Base-by-base conservation (phyloP, 441 rosid species). In the Pelargonium citronellum region DNA sequence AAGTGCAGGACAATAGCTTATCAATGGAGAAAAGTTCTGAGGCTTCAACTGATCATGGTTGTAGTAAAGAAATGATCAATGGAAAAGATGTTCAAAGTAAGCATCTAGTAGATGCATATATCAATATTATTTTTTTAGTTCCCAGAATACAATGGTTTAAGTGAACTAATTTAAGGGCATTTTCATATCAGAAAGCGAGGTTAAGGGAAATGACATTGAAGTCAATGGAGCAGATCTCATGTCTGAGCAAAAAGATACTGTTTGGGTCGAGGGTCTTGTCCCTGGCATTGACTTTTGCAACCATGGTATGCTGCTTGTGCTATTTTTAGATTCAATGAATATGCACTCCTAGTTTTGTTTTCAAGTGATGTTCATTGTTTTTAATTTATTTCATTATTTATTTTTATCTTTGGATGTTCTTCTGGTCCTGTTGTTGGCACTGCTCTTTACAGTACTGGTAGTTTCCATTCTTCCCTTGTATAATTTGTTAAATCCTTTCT, bases 211-310 rank as follows among this genome's bases (percentile, higher is more conserved):
- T 58, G 76, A 78, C 69, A 41, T 34, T 57, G 71, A 72, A 70
- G 79, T 73, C 62, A 71, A 57, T 75, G 86, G 77, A 66, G 77
- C 61, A 27, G 27, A 81, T 70, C 73, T 81, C n/a, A 66, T 77
- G 37, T 72, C 87, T 17, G 64, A 17, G 72, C 75, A 79, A 44
- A 81, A 71, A 73, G 96, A 88, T 72, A 87, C 89, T 67, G 75
- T 91, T 69, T 94, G 95, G 95, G 95, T 94, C 53, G 98, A 94
- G 83, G 97, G 98, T 76, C 95, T 94, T 83, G 91, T 94, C 72
- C 98, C 97, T 53, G 96, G 93, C 77, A 94, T 94, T 81, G 98
- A 94, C 84, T 91, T 91, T 82, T 91, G 96, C 81, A 94, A 94
- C 82, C 98, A 94, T 75, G 95, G 97, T 94, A 86, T 71, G 85